Evolutionary conservation across 2,329 filamentous ascomycete species (phyloP), one percentile per base, ranked within the genome.

Genomic region (Scedosporium minutisporum): DNA sequence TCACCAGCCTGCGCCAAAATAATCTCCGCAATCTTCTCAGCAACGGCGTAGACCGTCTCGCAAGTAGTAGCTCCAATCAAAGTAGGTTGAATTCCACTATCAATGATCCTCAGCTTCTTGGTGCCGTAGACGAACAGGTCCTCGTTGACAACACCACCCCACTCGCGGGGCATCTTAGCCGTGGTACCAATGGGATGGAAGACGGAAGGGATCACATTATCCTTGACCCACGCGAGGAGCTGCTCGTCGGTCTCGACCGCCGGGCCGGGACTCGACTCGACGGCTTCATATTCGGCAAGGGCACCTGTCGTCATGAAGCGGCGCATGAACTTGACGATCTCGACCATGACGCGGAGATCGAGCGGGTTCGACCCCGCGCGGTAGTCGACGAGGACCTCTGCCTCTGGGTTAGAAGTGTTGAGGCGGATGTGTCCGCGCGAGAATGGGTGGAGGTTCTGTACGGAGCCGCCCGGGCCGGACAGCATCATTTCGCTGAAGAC

Each of bases 401-500:
- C 61, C 48, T 67, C 65, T 6, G 68, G 69, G 44, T 69, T 61
- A 1, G 65, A 57, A 0, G 65, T 62, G 62, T 71, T 66, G 25
- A 70, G 63, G 12, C 64, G 64, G 25, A 70, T 65, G 25, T 60
- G 66, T 53, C 68, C 68, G 33, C 67, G 68, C 3, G 67, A 69
- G 42, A 65, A 60, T 27, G 65, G 65, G 62, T 70, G 68, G 23
- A 70, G 64, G 58, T 67, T 69, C 62, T 69, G 65, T 18, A 69
- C 66, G 6, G 66, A 67, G 10, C 67, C 68, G 4, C 67, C 66
- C 7, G 68, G 67, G 0, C 65, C 65, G 59, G 63, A 62, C 53
- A 68, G 78, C 66, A 81, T 81, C 46, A 82, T 74, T 58, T 71
- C 72, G 58, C 77, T 80, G 68, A 82, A 76, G 65, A 77, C 77